A percentile compares a stretch with the other conserved stretches of the same genome.
Evolutionary conservation across 306 rosid genomes (phyloP).

Genomic region (Astragalus glycyphyllos): DNA sequence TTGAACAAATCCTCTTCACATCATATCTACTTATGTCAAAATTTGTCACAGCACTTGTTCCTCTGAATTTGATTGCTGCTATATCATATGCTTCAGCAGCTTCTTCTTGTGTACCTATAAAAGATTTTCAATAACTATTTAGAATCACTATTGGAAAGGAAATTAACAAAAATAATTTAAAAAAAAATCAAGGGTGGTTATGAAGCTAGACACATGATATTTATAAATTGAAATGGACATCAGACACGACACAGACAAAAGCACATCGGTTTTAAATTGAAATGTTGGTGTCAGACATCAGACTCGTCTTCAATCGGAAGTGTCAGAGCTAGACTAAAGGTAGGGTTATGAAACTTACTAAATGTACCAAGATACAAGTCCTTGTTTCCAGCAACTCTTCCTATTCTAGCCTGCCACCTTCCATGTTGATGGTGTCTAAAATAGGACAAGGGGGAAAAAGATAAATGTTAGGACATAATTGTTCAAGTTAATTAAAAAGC

Average conservation of each 20-base stretch:
- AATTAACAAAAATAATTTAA: too few relatives aligned
- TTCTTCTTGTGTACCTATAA: conserved; percentile 93
- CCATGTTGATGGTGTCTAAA: conserved; percentile 99
- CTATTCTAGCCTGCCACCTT: conserved; percentile 99
- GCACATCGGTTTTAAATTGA: too few relatives aligned
- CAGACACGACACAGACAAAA: too few relatives aligned
- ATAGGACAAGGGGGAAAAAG: conserved; percentile 38
- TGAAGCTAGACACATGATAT: too few relatives aligned
- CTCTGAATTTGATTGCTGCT: conserved; percentile 98
- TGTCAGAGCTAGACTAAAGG: too few relatives aligned
- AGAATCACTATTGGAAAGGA: not conserved
- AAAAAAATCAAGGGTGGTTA: too few relatives aligned
- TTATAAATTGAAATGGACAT: too few relatives aligned
- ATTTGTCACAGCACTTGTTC: conserved; percentile 95
- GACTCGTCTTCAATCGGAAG: too few relatives aligned
- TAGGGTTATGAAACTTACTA: conserved; percentile 60
- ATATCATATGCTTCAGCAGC: conserved; percentile 99
- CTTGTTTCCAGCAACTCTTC: conserved; percentile 97
- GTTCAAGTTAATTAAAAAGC: conserved; percentile 53
- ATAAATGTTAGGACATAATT: conserved; percentile 51
- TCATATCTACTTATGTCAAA: conserved; percentile 93
- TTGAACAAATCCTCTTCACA: conserved; percentile 97
- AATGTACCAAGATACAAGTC: conserved; percentile 99
- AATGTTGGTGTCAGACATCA: too few relatives aligned
- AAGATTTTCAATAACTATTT: not conserved